Conservation (phyloP, 1,284 basidiomycete species). For the Heliocybe sulcata region DNA sequence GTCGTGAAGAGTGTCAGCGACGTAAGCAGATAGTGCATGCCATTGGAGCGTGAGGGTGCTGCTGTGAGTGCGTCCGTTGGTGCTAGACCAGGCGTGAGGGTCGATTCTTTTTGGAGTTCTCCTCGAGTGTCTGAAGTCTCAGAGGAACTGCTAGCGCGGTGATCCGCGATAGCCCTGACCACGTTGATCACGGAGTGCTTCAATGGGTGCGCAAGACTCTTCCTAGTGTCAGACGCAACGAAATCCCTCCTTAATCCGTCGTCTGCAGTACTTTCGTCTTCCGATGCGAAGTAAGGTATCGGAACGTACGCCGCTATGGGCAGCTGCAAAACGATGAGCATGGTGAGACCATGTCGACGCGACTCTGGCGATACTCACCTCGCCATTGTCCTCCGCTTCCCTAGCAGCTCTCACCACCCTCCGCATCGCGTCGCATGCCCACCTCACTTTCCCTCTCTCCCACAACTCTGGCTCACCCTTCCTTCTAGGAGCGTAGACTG, state of each 20-base stretch:
- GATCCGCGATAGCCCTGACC: conserved; percentile 61
- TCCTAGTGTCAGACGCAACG: conserved; percentile 65
- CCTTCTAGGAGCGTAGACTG: conserved; percentile 64
- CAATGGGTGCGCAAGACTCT: conserved; percentile 64
- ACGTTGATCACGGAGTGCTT: conserved; percentile 79
- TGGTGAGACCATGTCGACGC: background rate
- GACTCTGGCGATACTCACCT: conserved; percentile 34
- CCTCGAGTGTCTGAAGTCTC: background rate
- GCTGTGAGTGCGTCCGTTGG: background rate
- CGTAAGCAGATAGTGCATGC: conserved; percentile 81
- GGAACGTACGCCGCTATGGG: conserved; percentile 76
- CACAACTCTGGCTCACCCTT: conserved; percentile 66
- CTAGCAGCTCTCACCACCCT: conserved; percentile 43
- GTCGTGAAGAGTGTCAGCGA: conserved; percentile 77
- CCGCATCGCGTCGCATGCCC: conserved; percentile 70
- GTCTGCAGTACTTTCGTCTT: conserved; percentile 2
- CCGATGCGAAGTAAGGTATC: conserved; percentile 35
- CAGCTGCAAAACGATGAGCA: conserved; percentile 33
- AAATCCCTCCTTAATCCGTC: conserved; percentile 26
- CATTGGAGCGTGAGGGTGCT: conserved; percentile 32
- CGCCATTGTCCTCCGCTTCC: conserved; percentile 38
- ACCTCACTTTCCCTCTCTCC: conserved; percentile 55
- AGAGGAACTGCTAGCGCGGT: conserved; percentile 28
- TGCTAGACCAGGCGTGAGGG: too few species aligned
- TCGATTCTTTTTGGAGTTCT: conserved; percentile 9